These are phyloP conservation scores for Kwoniella mangroviensis DNA, from an alignment of 768 basidiomycete genomes.

Conservation along the genomic window DNA sequence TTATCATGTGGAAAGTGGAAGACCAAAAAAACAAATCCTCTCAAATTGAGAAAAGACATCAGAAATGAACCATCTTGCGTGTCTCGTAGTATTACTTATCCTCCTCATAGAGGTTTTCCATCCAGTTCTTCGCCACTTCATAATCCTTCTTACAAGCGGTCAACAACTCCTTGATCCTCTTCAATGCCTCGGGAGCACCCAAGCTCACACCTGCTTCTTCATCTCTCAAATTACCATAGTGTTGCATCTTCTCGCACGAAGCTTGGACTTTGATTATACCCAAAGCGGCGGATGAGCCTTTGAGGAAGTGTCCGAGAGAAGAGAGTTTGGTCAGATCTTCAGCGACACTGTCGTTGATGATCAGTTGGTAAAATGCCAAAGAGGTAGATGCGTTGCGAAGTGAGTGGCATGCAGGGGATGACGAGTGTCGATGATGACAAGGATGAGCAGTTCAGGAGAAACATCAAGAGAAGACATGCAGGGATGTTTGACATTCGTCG, in stretches of 20 bases:
- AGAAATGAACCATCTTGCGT: no score
- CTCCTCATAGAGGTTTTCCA: conserved; percentile 64
- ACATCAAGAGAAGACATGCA: background rate
- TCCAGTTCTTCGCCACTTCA: conserved; percentile 68
- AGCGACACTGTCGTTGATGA: conserved; percentile 59
- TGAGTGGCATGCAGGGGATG: background rate
- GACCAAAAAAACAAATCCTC: background rate
- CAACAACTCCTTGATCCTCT: conserved; percentile 67
- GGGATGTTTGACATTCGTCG: background rate
- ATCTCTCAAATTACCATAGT: conserved; percentile 74
- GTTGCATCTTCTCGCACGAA: conserved; percentile 89
- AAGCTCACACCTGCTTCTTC: conserved; percentile 57
- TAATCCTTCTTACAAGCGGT: conserved; percentile 71
- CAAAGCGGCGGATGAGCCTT: conserved; percentile 93
- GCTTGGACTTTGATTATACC: conserved; percentile 80
- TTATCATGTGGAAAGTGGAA: background rate
- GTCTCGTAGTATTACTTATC: conserved; percentile 7
- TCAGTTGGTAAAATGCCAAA: background rate
- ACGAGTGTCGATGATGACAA: background rate
- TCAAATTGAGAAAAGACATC: background rate
- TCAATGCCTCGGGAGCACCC: conserved; percentile 51
- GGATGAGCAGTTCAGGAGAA: background rate
- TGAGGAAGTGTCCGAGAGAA: conserved; percentile 87
- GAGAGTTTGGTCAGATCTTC: conserved; percentile 73
- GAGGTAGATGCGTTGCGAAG: background rate